Conservation (phyloP, 2,329 filamentous ascomycete species). For the Samsoniella hepiali region DNA sequence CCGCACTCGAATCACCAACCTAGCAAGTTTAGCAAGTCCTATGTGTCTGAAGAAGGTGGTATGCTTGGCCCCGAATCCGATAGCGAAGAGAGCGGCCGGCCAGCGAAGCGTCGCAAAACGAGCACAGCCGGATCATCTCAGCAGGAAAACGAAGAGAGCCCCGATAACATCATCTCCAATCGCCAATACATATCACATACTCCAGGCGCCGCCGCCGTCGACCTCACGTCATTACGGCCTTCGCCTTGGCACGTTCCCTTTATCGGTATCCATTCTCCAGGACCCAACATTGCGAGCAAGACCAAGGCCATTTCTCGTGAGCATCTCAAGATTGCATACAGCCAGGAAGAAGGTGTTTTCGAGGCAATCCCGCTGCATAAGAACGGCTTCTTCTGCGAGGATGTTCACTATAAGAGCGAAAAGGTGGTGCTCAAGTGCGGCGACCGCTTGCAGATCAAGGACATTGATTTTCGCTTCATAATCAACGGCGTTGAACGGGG, state of each 20-base stretch:
- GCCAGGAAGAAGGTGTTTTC: constrained; percentile 59
- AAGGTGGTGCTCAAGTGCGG: constrained; percentile 60
- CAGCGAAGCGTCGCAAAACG: constrained; percentile 46
- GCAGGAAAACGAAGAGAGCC: constrained; percentile 41
- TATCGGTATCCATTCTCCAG: constrained; percentile 69
- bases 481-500: constrained; percentile 62
- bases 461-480: constrained; percentile 64
- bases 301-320: constrained; percentile 72
- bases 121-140: constrained; percentile 42
- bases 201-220: constrained; percentile 56
- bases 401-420: constrained; percentile 53
- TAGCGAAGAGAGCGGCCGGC: constrained; percentile 47
- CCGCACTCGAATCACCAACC: constrained; percentile 49
- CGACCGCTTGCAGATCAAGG: constrained; percentile 68
- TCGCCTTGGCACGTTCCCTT: constrained; percentile 61
- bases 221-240: constrained; percentile 57
- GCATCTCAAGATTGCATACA: constrained; percentile 71
- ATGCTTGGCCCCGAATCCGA: constrained; percentile 64
- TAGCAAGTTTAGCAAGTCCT: constrained; percentile 59
- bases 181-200: constrained; percentile 60
- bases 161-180: constrained; percentile 51
- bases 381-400: constrained; percentile 69
- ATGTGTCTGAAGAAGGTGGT: constrained; percentile 67
- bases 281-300: constrained; percentile 55
- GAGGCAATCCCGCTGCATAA: constrained; percentile 59